phyloP scores from a whole-genome alignment of 306 rosid genomes.

The Clitoria ternatea region DNA sequence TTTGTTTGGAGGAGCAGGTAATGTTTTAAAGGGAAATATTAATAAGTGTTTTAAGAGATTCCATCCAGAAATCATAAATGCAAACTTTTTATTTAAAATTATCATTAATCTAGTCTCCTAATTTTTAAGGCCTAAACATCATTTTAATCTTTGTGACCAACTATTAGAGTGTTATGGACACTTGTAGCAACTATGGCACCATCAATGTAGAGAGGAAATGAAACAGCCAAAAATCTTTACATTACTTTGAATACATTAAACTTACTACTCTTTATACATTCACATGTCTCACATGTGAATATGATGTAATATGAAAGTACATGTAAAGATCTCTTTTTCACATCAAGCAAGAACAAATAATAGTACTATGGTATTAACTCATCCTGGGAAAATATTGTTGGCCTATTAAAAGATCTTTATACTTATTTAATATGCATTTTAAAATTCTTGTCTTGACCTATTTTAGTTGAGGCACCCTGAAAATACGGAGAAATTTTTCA shows the following conservation, averaged over 20 bases:
- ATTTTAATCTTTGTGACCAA: constrained; percentile 40
- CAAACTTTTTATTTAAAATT: too few relatives aligned
- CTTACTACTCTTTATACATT: constrained; percentile 58
- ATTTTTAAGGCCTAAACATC: too few relatives aligned
- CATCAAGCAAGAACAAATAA: neutral
- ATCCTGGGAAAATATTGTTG: neutral
- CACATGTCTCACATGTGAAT: too few relatives aligned
- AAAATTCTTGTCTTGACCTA: neutral
- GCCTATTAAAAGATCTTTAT: neutral
- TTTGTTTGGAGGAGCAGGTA: constrained; percentile 81
- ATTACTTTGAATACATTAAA: constrained; percentile 56
- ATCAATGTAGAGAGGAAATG: constrained; percentile 81
- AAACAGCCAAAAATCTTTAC: constrained; percentile 85
- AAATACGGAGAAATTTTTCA: too few relatives aligned
- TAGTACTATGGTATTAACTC: neutral
- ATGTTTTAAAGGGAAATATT: neutral
- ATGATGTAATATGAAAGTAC: constrained; percentile 10
- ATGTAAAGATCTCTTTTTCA: neutral
- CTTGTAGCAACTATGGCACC: constrained; percentile 74
- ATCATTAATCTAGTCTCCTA: too few relatives aligned
- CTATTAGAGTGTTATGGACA: constrained; percentile 76
- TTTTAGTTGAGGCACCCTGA: too few relatives aligned
- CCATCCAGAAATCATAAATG: too few relatives aligned
- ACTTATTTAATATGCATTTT: neutral
- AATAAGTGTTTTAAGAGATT: too few relatives aligned